Evolutionary conservation across 2,329 filamentous ascomycete species (phyloP).

Genomic region (Capronia epimyces): DNA sequence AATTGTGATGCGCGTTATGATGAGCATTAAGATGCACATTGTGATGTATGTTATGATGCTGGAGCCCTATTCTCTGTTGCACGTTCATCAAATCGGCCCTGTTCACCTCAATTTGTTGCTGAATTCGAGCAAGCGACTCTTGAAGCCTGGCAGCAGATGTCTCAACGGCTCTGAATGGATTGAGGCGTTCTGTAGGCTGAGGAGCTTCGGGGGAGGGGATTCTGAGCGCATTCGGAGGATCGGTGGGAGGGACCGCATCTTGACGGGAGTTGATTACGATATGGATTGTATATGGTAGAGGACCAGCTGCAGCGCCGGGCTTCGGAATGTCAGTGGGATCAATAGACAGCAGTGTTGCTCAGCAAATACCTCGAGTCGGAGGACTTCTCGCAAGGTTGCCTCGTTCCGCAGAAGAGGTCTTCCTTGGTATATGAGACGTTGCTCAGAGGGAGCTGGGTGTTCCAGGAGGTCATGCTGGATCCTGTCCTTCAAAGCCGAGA

Average conservation of each 20-base stretch:
- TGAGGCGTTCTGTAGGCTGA: not conserved
- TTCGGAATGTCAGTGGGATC: not conserved
- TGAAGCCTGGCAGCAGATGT: constrained; percentile 12
- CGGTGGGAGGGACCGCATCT: not conserved
- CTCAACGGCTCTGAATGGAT: constrained; percentile 8
- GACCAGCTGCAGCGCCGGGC: constrained; percentile 10
- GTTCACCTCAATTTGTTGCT: constrained; percentile 21
- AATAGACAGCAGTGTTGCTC: not conserved
- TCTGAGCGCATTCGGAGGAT: not conserved
- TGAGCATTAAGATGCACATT: no score
- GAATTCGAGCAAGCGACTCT: constrained; percentile 17
- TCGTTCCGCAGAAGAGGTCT: constrained; percentile 47
- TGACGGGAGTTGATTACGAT: constrained; percentile 22
- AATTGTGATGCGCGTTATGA: constrained; percentile 1
- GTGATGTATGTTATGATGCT: constrained; percentile 9
- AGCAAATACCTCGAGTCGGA: constrained; percentile 47
- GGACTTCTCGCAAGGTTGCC: constrained; percentile 45
- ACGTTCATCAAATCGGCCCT: constrained; percentile 19
- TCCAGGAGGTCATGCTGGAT: constrained; percentile 48
- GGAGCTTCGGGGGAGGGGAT: not conserved
- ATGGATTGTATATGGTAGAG: constrained; percentile 25
- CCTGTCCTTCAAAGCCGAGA: constrained; percentile 49
- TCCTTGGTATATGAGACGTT: constrained; percentile 56
- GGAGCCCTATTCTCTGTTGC: constrained; percentile 22
- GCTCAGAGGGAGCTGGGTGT: constrained; percentile 42